These are phyloP conservation scores for Wickerhamiella dianesei DNA, from an alignment of 805 yeast species.

Conservation along the genomic window DNA sequence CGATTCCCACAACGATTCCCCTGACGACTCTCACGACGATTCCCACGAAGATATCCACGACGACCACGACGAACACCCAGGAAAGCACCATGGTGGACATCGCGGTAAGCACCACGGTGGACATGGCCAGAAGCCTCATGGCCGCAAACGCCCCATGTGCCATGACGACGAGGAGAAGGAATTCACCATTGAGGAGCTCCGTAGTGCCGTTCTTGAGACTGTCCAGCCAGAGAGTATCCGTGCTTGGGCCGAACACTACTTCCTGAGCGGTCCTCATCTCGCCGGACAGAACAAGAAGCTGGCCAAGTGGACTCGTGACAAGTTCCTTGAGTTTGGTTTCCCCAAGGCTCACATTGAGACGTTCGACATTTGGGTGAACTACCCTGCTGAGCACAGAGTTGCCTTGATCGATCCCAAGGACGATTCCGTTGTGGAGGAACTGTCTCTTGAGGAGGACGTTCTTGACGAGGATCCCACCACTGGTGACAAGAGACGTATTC, in stretches of 20 bases:
- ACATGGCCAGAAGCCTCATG: not conserved
- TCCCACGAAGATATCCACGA: too few relatives aligned
- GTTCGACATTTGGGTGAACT: constrained; percentile 49
- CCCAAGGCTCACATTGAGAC: constrained; percentile 35
- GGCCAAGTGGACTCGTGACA: constrained; percentile 43
- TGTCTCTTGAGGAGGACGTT: constrained; percentile 40
- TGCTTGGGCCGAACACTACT: constrained; percentile 15
- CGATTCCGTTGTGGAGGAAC: constrained; percentile 31
- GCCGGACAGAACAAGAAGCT: constrained; percentile 28
- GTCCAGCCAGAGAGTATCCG: constrained; percentile 12
- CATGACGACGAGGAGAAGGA: not conserved
- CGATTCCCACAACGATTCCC: too few relatives aligned
- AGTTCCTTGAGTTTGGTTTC: constrained; percentile 50
- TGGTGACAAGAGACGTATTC: constrained; percentile 35
- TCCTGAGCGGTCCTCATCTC: constrained; percentile 23
- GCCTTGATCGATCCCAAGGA: constrained; percentile 25
- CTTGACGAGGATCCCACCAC: constrained; percentile 42
- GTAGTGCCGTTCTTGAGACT: not conserved
- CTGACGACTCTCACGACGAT: too few relatives aligned
- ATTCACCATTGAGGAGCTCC: constrained; percentile 2
- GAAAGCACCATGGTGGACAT: not conserved
- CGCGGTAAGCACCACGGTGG: not conserved
- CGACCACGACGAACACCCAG: too few relatives aligned
- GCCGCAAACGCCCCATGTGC: not conserved
- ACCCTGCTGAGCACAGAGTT: constrained; percentile 45